These are phyloP conservation scores for Paecilomyces sp. DNA, from an alignment of 2,329 filamentous ascomycete species.

Conservation along the genomic window DNA sequence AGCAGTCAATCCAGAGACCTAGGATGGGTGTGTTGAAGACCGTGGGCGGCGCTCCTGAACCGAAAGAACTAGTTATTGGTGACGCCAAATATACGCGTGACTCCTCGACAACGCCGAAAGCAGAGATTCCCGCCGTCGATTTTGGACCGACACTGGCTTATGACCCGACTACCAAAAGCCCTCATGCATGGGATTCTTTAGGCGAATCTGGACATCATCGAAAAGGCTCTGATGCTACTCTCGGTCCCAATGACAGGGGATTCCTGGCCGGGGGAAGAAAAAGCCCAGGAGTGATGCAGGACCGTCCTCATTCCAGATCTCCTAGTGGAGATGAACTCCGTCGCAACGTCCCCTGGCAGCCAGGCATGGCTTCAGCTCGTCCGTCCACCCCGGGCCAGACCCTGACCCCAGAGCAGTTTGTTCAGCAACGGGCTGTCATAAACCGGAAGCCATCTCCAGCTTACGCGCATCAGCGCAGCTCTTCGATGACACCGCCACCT, in stretches of 20 bases:
- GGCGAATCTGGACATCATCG: conserved; percentile 27
- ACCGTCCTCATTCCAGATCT: conserved; percentile 30
- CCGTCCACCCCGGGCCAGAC: conserved; percentile 43
- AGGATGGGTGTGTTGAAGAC: conserved; percentile 75
- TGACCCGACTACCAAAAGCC: conserved; percentile 46
- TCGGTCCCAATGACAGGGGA: conserved; percentile 15
- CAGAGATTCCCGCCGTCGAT: conserved; percentile 66
- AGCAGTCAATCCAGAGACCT: conserved; percentile 46
- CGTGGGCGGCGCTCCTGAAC: conserved; percentile 51
- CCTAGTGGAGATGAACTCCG: conserved; percentile 46
- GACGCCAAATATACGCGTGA: conserved; percentile 39
- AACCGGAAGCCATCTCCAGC: conserved; percentile 45
- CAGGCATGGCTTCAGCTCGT: conserved; percentile 49
- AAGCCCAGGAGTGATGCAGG: conserved; percentile 9
- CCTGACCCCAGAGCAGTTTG: conserved; percentile 76
- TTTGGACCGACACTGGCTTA: conserved; percentile 81
- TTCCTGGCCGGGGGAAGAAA: conserved; percentile 4
- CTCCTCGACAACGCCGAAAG: conserved; percentile 27
- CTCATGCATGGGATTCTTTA: conserved; percentile 49
- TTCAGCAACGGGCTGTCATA: conserved; percentile 64
- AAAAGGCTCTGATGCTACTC: conserved; percentile 23
- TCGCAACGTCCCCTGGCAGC: conserved; percentile 72
- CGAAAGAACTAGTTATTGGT: conserved; percentile 39
- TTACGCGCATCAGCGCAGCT: conserved; percentile 56
- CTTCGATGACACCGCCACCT: conserved; percentile 38